Conservation (phyloP, 768 basidiomycete genomes). For the Phanerochaete sordida region DNA sequence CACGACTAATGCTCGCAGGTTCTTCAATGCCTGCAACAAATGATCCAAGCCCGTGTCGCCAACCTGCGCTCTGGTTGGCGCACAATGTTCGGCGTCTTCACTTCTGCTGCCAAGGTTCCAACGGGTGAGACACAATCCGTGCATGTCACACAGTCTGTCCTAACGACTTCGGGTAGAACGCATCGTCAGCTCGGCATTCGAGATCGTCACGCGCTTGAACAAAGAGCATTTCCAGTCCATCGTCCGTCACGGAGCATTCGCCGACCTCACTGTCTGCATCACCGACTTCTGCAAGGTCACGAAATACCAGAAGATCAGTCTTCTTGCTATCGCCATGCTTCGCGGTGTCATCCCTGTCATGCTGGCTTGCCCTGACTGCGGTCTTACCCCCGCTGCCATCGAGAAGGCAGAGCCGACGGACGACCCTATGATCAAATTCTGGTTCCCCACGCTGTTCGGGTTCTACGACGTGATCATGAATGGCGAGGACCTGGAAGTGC, state of each 20-base stretch:
- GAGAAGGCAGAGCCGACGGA: slow-evolving; percentile 44
- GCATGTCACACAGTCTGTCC: not conserved
- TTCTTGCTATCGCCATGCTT: slow-evolving; percentile 96
- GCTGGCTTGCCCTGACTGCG: slow-evolving; percentile 76
- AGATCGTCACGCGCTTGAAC: slow-evolving; percentile 90
- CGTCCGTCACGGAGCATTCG: slow-evolving; percentile 90
- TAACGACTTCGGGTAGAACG: slow-evolving; percentile 53
- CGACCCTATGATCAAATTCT: slow-evolving; percentile 92
- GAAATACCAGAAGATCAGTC: slow-evolving; percentile 98
- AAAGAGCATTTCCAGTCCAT: slow-evolving; percentile 88
- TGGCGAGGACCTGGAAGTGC: slow-evolving; percentile 96
- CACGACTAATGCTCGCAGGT: slow-evolving; percentile 49
- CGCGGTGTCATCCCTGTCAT: slow-evolving; percentile 90
- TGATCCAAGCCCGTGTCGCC: slow-evolving; percentile 92
- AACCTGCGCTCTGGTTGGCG: slow-evolving; percentile 98
- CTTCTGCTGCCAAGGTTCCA: slow-evolving; percentile 89
- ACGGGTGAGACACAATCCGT: slow-evolving; percentile 53
- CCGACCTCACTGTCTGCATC: slow-evolving; percentile 94
- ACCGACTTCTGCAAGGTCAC: slow-evolving; percentile 99
- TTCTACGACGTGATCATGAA: slow-evolving; percentile 99
- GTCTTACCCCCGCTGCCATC: slow-evolving; percentile 28
- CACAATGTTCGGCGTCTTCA: slow-evolving; percentile 98
- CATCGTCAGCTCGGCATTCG: slow-evolving; percentile 90
- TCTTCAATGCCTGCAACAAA: slow-evolving; percentile 95
- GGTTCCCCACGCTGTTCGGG: slow-evolving; percentile 96